Percentiles rank a stretch among this genome's conserved stretches.
Evolutionary conservation across 2,329 filamentous ascomycete genomes (phyloP).

Genomic region (Pestalotiopsis sp.): DNA sequence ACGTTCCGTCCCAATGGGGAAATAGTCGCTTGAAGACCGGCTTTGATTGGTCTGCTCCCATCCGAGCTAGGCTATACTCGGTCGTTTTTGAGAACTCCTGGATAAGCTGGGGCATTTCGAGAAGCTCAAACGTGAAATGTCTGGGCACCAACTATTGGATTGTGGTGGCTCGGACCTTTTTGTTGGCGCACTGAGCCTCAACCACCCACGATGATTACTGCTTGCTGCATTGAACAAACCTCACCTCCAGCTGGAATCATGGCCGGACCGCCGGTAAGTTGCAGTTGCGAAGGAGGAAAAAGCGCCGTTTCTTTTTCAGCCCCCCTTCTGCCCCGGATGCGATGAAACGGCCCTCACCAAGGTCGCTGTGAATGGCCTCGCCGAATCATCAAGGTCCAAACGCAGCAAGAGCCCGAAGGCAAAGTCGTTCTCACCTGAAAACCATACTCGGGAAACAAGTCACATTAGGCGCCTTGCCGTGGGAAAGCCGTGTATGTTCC

Average conservation of each 20-base stretch:
- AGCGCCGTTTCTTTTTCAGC: background rate
- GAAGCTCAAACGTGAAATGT: conserved; percentile 11
- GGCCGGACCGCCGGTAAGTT: background rate
- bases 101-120: background rate
- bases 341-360: background rate
- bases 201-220: background rate
- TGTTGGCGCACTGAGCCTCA: conserved; percentile 8
- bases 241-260: background rate
- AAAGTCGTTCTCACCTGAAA: background rate
- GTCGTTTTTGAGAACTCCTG: background rate
- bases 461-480: background rate
- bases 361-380: background rate
- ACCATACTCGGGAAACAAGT: background rate
- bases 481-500: background rate
- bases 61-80: conserved; percentile 2
- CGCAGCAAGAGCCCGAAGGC: background rate
- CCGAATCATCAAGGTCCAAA: background rate
- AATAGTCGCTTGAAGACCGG: background rate
- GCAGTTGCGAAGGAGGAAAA: background rate
- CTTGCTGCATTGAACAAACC: background rate
- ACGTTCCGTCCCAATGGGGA: background rate
- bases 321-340: background rate
- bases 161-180: conserved; percentile 10
- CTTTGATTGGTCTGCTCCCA: background rate
- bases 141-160: conserved; percentile 6